Evolutionary conservation across 2,329 filamentous ascomycete genomes (phyloP), one percentile per base, ranked within the genome.

Genomic region (Ophidiomyces ophidiicola): DNA sequence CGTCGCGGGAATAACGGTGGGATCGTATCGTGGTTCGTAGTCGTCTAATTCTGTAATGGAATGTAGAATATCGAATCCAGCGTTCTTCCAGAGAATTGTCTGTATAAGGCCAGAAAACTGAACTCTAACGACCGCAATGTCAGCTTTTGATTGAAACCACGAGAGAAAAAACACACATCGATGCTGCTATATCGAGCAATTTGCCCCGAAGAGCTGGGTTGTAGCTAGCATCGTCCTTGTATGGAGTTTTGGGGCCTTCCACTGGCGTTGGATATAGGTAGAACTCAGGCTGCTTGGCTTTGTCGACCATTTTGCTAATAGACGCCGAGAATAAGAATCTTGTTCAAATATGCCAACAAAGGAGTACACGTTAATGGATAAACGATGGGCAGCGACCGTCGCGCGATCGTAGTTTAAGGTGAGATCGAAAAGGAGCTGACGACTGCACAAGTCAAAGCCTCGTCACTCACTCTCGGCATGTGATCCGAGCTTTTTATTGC

Each of bases 181-280:
- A 72, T 37, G 74, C 72, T 29, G 71, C 74, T 36, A 78, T 64
- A 19, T 73, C 67, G 33, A 92, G 64, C 5, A 76, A 59, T 21
- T 70, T 59, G 4, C 84, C 84, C 40, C 78, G 70, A 46, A 92
- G 64, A 1, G 76, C 69, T 0, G 84, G 83, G 54, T 88, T 86
- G 28, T 71, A 67, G 45, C 76, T 71, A 21, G 67, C 57, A n/a
- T 61, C 55, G 46, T 67, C 64, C 17, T 62, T 54, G 45, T 70
- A 72, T 4, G 62, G 60, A n/a, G 60, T 55, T 0, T 50, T 38
- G 1, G 63, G 64, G 2, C 61, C 63, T 49, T 63, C 49, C 5
- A 54, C 54, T 7, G 60, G 48, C 31, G 51, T 51, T 5, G 63
- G 63, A 39, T 31, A 36, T 17, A 35, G 32, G 26, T 26, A 36